Conservation (phyloP, 2,329 filamentous ascomycete species). For the Colletotrichum phormii region DNA sequence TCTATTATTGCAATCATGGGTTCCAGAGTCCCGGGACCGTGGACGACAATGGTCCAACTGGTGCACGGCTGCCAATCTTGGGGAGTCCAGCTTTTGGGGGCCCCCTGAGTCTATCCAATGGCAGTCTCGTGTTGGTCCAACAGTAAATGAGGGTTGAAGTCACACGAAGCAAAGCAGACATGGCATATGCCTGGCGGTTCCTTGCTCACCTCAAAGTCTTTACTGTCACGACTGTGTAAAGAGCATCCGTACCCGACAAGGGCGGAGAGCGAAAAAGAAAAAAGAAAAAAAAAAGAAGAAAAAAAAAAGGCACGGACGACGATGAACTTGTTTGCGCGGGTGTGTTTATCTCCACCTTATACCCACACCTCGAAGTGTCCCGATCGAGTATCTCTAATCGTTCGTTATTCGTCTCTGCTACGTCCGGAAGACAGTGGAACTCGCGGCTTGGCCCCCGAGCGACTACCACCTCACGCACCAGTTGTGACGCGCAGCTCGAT, state of each 20-base stretch:
- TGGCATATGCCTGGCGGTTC: neutral
- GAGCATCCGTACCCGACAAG: neutral
- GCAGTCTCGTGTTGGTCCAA: slow-evolving; percentile 18
- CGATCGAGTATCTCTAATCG: neutral
- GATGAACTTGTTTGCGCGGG: neutral
- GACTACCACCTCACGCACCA: slow-evolving; percentile 28
- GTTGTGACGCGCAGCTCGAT: slow-evolving; percentile 36
- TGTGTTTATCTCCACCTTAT: slow-evolving; percentile 9
- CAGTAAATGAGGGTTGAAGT: slow-evolving; percentile 21
- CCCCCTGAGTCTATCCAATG: slow-evolving; percentile 16
- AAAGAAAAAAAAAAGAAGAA: too few species aligned
- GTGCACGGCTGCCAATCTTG: slow-evolving; percentile 3
- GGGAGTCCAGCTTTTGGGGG: slow-evolving; percentile 15
- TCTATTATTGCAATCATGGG: slow-evolving; percentile 14
- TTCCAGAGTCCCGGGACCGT: slow-evolving; percentile 20
- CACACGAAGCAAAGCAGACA: slow-evolving; percentile 4
- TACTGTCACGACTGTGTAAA: neutral
- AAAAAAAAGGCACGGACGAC: too few species aligned
- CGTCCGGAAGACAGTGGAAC: slow-evolving; percentile 35
- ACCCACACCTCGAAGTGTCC: slow-evolving; percentile 20
- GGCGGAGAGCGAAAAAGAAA: too few species aligned
- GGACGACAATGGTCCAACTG: slow-evolving; percentile 22
- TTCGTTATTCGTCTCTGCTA: slow-evolving; percentile 34
- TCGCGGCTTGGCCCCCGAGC: slow-evolving; percentile 21
- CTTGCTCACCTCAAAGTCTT: neutral